Percentiles rank a stretch among this genome's conserved stretches.
These are phyloP conservation scores for Saccharomycopsis javanensis DNA, from an alignment of 805 yeast genomes.

Conservation along the genomic window DNA sequence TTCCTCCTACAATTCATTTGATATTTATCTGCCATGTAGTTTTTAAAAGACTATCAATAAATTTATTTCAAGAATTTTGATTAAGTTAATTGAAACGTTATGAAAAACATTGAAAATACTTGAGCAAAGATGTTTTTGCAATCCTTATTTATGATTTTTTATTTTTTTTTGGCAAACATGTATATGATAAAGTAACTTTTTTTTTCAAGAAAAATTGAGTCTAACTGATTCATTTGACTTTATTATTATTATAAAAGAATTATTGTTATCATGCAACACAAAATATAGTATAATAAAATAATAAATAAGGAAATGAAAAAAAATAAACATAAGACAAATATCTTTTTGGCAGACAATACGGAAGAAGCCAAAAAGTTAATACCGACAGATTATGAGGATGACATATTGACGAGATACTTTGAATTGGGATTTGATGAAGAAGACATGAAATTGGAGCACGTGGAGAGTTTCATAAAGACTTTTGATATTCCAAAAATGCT, in stretches of 20 bases:
- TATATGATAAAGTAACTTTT: no score
- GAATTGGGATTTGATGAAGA: conserved; percentile 18
- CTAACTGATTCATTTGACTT: no score
- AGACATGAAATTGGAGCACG: conserved; percentile 13
- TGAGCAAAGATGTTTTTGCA: no score
- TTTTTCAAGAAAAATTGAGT: no score
- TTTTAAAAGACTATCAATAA: no score
- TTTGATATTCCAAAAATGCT: conserved; percentile 8
- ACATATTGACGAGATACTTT: conserved; percentile 23
- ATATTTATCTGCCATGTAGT: background rate
- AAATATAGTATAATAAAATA: background rate
- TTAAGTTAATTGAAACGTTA: no score
- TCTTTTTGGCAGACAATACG: background rate
- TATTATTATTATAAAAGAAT: no score
- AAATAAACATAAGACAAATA: background rate
- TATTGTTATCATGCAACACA: no score
- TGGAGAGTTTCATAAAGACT: conserved; percentile 4
- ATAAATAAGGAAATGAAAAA: background rate
- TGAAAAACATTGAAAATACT: no score
- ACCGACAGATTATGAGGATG: conserved; percentile 27
- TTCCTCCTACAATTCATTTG: background rate
- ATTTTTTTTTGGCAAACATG: no score
- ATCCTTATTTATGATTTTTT: no score
- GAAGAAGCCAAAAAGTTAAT: conserved; percentile 3
- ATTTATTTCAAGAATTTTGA: no score